Conservation (phyloP, 164 flowering plant genomes). For the Litsea cubeba region DNA sequence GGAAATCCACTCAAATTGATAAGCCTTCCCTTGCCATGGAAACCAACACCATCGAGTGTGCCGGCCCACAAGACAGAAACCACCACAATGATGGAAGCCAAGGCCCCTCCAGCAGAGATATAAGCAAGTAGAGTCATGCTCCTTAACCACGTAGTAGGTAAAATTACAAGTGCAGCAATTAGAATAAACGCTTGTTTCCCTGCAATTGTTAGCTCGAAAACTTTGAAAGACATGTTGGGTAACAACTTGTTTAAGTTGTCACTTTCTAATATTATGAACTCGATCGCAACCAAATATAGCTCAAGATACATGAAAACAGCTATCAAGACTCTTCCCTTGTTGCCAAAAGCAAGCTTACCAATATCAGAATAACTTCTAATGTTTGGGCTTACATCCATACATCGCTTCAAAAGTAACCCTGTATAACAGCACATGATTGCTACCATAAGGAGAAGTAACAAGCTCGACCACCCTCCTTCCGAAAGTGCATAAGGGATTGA, state of each 20-base stretch:
- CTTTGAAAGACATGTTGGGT: slow-evolving; percentile 26
- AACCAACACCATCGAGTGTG: slow-evolving; percentile 59
- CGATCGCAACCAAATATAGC: slow-evolving; percentile 60
- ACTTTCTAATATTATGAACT: slow-evolving; percentile 75
- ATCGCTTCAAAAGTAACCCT: slow-evolving; percentile 43
- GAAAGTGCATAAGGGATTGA: slow-evolving; percentile 69
- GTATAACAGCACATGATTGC: slow-evolving; percentile 52
- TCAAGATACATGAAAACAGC: slow-evolving; percentile 52
- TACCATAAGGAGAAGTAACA: slow-evolving; percentile 34
- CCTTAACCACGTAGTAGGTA: slow-evolving; percentile 61
- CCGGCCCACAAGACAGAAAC: slow-evolving; percentile 51
- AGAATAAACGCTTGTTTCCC: slow-evolving; percentile 35
- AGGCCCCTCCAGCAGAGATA: slow-evolving; percentile 66
- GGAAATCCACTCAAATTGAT: slow-evolving; percentile 60
- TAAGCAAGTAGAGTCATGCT: slow-evolving; percentile 47
- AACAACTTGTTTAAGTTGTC: slow-evolving; percentile 64
- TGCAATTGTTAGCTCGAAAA: slow-evolving; percentile 8
- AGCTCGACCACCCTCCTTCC: slow-evolving; percentile 63
- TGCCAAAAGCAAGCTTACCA: slow-evolving; percentile 68
- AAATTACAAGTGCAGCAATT: slow-evolving; percentile 48
- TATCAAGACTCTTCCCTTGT: slow-evolving; percentile 41
- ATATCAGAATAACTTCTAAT: slow-evolving; percentile 59
- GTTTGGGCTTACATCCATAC: slow-evolving; percentile 39
- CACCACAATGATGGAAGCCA: slow-evolving; percentile 52
- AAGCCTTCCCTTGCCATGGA: slow-evolving; percentile 39